Base-by-base conservation (phyloP, 305 asterid species). In the Solanum aculeatissimum region DNA sequence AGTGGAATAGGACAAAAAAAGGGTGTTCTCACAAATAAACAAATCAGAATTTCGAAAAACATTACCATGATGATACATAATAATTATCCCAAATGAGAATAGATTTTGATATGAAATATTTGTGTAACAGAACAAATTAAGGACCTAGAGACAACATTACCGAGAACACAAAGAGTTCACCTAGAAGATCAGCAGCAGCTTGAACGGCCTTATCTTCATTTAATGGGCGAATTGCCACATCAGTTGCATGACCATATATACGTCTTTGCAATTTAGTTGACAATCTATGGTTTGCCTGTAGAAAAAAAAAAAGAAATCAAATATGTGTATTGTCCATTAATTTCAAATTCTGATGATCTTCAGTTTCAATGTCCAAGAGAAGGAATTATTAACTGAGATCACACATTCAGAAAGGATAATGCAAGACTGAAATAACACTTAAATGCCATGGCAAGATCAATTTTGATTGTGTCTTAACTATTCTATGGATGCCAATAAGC, bases 171-270 rank as follows among this genome's bases (percentile, higher is more conserved):
- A 95, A 95, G 86, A 93, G 87, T 88, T 95, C 98, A 69, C 98
- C 98, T 66, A 92, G 82, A 84, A 94, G 97, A 82, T 95, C 98
- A 55, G 97, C 98, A 81, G 98, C 98, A 89, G 92, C 95, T 88
- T 95, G 97, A 65, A 94, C 97, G 80, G 98, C 98, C 83, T 92
- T 94, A 70, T 94, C 98, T 90, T 95, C 98, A 89, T 95, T 88
- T 81, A 95, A 90, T 68, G 98, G 98, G 85, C 92, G 98, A 87
- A 95, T 94, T 11, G 86, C 95, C 68, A 92, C 95, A 89, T 94
- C 90, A 1, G 94, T 94, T 82, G 97, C 92, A 80, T 81, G 98
- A 25, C 97, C 95, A 86, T 94, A 94, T 71, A 95, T 92, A 58
- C 90, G 95, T 87, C 98, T 90, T 89, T 95, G 98, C 87, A 95